Evolutionary conservation across 2,329 filamentous ascomycete genomes (phyloP), one percentile per base, ranked within the genome.

Genomic region (Pseudocercospora fuligena): DNA sequence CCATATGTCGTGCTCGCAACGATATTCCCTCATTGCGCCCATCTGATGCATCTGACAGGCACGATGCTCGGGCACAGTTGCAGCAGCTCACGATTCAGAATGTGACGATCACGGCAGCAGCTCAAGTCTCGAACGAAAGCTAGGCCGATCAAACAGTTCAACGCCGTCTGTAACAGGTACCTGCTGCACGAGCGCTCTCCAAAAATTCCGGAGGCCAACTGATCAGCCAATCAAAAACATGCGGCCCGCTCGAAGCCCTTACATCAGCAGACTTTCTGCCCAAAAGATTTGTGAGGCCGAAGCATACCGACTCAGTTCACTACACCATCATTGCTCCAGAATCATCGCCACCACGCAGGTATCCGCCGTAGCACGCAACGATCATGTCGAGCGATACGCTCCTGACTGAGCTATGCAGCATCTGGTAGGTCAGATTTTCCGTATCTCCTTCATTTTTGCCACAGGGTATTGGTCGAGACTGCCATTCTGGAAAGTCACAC

Each of bases 371-470:
- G 25, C 64, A 62, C 64, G 36, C 54, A 58, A 58, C 54, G 14
- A 58, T 58, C 54, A 71, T 71, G 67, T 54, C 69, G 33, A 60
- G 63, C 62, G 56, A 69, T 47, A 54, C 68, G 46, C 64, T 67
- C 36, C 72, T 82, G 46, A 75, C 82, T 63, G 79, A 80, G 51
- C 75, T 83, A 53, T 84, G 82, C 73, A 81, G 78, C 73, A 81
- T 82, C 60, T 83, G 82, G 82, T 83, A 78, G 66, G 80, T 79
- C 33, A 58, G 23, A 46, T 61, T 61, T 49, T 63, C 57, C 46
- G 33, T 46, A 31, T 61, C 16, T 54, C 49, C 27, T 36, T 29
- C 46, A 25, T 29, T 59, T 65, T 54, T 60, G 47, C 57, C 43
- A 49, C 53, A 51, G 16, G 25, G 16, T 57, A 46, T 19, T 33